Evolutionary conservation across 192 early-diverging fungal species (phyloP), one percentile per base, ranked within the genome.

Genomic region (Lunasporangiospora selenospora): DNA sequence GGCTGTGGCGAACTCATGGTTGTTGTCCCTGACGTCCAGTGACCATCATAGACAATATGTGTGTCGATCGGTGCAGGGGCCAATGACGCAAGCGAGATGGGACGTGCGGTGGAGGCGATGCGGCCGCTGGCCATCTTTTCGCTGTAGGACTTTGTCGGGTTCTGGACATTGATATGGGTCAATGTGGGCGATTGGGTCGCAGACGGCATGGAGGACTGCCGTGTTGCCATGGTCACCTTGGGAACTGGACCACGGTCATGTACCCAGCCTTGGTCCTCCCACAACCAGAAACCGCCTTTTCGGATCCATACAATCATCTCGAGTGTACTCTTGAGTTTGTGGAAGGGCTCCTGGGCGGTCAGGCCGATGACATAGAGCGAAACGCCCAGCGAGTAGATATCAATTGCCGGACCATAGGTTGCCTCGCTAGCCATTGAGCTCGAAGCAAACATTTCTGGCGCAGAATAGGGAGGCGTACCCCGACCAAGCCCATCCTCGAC

Each of bases 271-370:
- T 73, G 69, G 19, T 76, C 73, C 53, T 86, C 86, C 77, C 80
- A 85, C 19, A 78, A 70, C 86, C 86, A 88, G 52, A 88, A 88
- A 6, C 84, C 86, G 38, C 86, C 86, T 53, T 79, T 85, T 10
- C 77, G 70, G 19, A 85, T 81, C 55, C 81, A 63, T 16, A 85
- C 78, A 65, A 88, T 80, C 73, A 86, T 82, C 70, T 88, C 86
- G 10, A 86, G 76, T n/a, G 77, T 62, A 46, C 78, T 84, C 50
- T 83, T 82, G 13, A 84, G 66, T 16, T 76, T 77, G 48, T 79
- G 75, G 50, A 82, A 88, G 0, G 86, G 86, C 44, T 86, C 84
- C 21, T 76, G 75, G 0, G 81, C 86, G 33, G 78, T 80, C 49
- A 88, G 62, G 61, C 83, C 83, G 39, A 84, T 65, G 24, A 85